Base-by-base conservation (phyloP, 768 basidiomycete genomes). In the Pleurotus tuber-regium region DNA sequence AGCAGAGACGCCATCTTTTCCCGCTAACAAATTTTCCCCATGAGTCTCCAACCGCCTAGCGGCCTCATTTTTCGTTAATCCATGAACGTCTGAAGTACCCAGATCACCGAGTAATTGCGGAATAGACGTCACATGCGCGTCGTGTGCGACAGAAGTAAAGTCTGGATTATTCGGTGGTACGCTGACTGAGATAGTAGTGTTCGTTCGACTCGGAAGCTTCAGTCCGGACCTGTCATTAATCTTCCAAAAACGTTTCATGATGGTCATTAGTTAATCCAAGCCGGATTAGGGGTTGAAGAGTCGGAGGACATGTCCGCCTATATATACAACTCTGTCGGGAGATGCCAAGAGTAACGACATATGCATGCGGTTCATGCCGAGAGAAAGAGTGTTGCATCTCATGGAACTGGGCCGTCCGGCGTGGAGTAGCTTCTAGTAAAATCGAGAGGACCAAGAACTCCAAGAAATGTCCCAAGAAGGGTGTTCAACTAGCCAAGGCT, bases 41-140 rank as follows among this genome's bases (percentile, higher is more conserved):
- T 48, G 25, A 0, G 46, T 48, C 23, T 48, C 46, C 31, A 48
- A 21, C 31, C 46, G 29, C n/a, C 46, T 31, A 14, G 46, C 18
- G 14, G 46, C 46, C 8, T 48, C 46, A 35, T 48, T 48, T 31
- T 48, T 48, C 46, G 46, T 48, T 48, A 48, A 48, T 10, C 46
- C 46, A 30, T 48, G 46, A 48, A 48, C 46, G n/a, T 48, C 46
- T 12, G 46, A 48, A 26, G 46, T 48, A 23, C 46, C 46, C 31
- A 48, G 23, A 24, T 48, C 46, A 31, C 23, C 35, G 23, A 48
- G 46, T 19, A 48, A 16, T 23, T 35, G 46, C 16, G 46, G 46
- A 33, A 48, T 48, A 35, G 46, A 18, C 19, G 21, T 23, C 4
- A 26, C 30, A 35, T 48, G 46, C 10, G 46, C 46, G 30, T 48